phyloP scores from a whole-genome alignment of 176 grass and related monocot species.

The Triticum dicoccoides region DNA sequence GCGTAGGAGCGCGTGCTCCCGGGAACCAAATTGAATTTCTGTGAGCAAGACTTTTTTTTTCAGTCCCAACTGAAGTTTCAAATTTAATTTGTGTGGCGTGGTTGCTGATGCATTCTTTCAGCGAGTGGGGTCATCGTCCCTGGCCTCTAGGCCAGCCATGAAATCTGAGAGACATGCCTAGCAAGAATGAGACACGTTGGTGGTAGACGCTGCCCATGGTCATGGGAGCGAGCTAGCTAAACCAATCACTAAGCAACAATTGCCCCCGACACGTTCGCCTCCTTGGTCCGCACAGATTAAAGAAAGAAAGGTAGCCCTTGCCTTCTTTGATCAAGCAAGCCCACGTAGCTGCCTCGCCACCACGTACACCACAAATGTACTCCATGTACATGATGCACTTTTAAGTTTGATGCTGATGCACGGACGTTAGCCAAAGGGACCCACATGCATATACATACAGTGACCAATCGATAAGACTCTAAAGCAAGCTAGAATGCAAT shows the following conservation, averaged over 20 bases:
- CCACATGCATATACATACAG: not conserved
- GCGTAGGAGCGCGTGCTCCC: too few relatives aligned
- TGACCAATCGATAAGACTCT: not conserved
- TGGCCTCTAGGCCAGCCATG: too few relatives aligned
- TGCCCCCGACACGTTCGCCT: not conserved
- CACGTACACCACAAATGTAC: not conserved
- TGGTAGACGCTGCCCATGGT: not conserved
- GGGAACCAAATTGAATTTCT: too few relatives aligned
- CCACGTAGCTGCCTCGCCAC: not conserved
- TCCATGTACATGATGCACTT: not conserved
- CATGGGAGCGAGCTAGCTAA: not conserved
- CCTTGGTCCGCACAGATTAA: not conserved
- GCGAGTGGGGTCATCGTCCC: too few relatives aligned
- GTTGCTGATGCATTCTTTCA: too few relatives aligned
- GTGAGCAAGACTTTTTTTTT: too few relatives aligned
- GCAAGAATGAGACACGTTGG: not conserved
- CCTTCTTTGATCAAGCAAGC: conserved; percentile 1
- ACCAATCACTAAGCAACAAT: not conserved
- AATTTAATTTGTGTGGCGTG: too few relatives aligned
- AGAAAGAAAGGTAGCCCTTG: not conserved
- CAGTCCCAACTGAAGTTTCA: too few relatives aligned
- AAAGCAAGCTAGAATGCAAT: not conserved
- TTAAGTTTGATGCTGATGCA: not conserved
- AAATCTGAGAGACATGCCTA: not conserved
- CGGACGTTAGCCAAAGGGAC: not conserved